Evolutionary conservation across 805 yeast species (phyloP), one percentile per base, ranked within the genome.

Genomic region (Kodamaea jinghongensis): DNA sequence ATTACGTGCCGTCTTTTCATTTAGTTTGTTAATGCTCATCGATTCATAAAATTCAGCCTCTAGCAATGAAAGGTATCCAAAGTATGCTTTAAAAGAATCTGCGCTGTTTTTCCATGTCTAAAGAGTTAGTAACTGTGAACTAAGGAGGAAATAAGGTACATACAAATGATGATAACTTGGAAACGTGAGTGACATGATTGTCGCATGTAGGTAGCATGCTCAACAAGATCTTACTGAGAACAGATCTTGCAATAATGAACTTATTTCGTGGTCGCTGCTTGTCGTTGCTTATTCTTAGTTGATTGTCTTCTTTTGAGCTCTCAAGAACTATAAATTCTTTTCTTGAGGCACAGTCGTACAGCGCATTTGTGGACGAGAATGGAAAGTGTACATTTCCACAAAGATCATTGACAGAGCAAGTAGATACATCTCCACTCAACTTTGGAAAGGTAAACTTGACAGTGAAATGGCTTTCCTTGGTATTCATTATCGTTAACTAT

Each of bases 231-330:
- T 39, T 41, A 9, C 51, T 43, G 11, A 55, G 17, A 5, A 45
- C 23, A 42, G 45, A 46, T 22, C 60, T 44, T 10, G 56, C 58
- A 14, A 53, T 41, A 10, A 55, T 53, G 31, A 49, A 55, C 30
- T 41, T 44, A 39, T 55, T 55, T 36, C 56, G 38, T 6, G 52
- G 39, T 14, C 51, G 37, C 7, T 17, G 28, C 17, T 25, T 27
- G 12, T 20, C 23, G 7, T 5, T 6, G 5, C 5, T 20, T 20
- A 5, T 20, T 20, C 23, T 27, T 5, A 27, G 5, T 12, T 27
- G 29, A 12, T n/a, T 27, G 14, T 27, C 6, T 17, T 26, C 27
- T 10, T 7, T 16, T 8, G 23, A 6, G 10, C 17, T 31, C 7
- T 28, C 17, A 6, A 28, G 16, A 6, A 28, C 17, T 12, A 15